Evolutionary conservation across 768 basidiomycete species (phyloP).

Genomic region (Phlebiopsis gigantea): DNA sequence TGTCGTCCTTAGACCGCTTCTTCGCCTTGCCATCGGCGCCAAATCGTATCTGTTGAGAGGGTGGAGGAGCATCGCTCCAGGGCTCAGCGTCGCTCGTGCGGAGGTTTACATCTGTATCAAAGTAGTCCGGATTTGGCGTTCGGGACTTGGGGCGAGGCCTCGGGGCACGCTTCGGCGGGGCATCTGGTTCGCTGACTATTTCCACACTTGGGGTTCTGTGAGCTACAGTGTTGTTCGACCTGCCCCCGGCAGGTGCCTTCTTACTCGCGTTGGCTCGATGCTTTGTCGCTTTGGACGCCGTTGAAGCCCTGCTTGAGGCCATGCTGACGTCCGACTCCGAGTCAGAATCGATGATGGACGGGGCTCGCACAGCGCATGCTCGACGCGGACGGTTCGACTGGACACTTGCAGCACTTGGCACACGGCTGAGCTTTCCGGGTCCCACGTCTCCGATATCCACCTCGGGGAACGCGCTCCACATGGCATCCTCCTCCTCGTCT

Average conservation of each 20-base stretch:
- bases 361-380: neutral
- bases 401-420: neutral
- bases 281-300: neutral
- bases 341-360: neutral
- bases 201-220: neutral
- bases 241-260: neutral
- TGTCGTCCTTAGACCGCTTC: neutral
- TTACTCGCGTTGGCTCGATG: too few species aligned
- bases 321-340: neutral
- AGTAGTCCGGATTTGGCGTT: neutral
- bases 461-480: neutral
- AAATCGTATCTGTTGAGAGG: too few species aligned
- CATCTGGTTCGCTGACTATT: neutral
- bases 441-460: neutral
- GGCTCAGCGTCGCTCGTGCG: neutral
- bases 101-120: neutral
- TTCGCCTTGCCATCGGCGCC: neutral
- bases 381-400: neutral
- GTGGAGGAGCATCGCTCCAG: too few species aligned
- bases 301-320: neutral
- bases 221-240: neutral
- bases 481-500: slow-evolving; percentile 8
- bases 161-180: neutral
- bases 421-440: neutral
- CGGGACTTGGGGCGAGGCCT: neutral